Base-by-base conservation (phyloP, 202 grass and related monocot genomes). In the Bolboschoenoplectus hybrid region DNA sequence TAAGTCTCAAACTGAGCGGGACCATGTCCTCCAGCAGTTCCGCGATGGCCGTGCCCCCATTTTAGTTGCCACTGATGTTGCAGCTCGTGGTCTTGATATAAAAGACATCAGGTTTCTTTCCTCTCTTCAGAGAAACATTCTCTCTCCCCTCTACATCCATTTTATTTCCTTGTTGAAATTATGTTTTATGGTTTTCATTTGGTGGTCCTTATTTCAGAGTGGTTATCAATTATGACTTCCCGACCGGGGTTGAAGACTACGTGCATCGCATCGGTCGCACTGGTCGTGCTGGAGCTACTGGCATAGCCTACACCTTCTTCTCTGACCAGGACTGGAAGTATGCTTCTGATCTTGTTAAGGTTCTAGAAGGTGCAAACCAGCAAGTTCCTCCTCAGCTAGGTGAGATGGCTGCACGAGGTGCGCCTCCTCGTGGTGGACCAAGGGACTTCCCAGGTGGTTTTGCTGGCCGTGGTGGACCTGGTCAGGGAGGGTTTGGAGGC, bases 161-260 rank as follows among this genome's bases (percentile, higher is more conserved):
- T 44, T 69, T 36, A 7, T 8, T 9, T 50, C 8, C 49, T 41
- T 70, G 2, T 10, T 60, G 34, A 58, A 77, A 35, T 79, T 60
- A 41, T 10, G 73, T 76, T 49, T 76, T 36, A 14, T 12, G 7
- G 36, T 41, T n/a, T 79, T 58, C 35, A 58, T 58, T 79, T 60
- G 36, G 19, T 58, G 58, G 14, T n/a, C 58, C 35, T 79, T 79
- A 58, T 79, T 91, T 63, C 89, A 98, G 97, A 85, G 91, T 98
- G 84, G 97, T 98, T 80, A 94, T 98, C 72, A 98, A 98, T 85
- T 98, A 92, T 84, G 96, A 98, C 74, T 98, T 98, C 35, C 96
- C 96, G 85, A 92, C 93, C 82, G 96, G 96, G 51, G 86, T 98
- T 8, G 93, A 96, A 85, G 93, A 98, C 80, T 98, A 98, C 60